Evolutionary conservation across 768 basidiomycete genomes (phyloP), one percentile per base, ranked within the genome.

Genomic region (Roridomyces roridus): DNA sequence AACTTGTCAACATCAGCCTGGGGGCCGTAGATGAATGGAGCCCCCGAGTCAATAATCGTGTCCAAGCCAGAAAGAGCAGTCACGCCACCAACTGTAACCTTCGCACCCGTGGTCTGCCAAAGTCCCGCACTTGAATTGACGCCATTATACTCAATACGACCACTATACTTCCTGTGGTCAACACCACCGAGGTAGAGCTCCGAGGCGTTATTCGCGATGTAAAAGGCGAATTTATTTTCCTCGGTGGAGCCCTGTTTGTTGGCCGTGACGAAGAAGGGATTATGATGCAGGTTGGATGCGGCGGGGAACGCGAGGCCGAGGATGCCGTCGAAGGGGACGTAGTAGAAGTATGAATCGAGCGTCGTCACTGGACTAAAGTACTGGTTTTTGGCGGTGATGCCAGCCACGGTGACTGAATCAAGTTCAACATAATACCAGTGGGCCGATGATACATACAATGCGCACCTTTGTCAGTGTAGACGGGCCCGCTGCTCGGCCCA

Each of bases 161-260:
- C 77, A 20, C 77, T 76, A 70, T 79, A 86, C 57, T 76, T 66
- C 20, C 59, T 59, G 9, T 63, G 54, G 65, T 87, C 75, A 12
- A 73, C 72, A 29, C 81, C 85, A 9, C 84, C 85, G 42, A 87
- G 66, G 58, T 70, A 77, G 21, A 87, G 76, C 67, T 83, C 81
- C 20, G 78, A 74, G 36, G 69, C 72, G 25, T 67, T 69, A 24
- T 67, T 18, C 15, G 75, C 63, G 41, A 84, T 72, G 46, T 77
- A 75, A 60, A 85, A 76, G 35, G 74, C 72, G 58, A 84, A 84
- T 41, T 73, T 66, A 42, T 70, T 64, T 26, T 72, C 62, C 5
- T 67, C 23, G 15, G 72, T 64, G n/a, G 59, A 53, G 20, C 68
- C 71, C 26, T 75, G 65, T 11, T 66, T 62, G 34, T 77, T 46